Base-by-base conservation (phyloP, 768 basidiomycete species). In the Infundibulicybe gibba region DNA sequence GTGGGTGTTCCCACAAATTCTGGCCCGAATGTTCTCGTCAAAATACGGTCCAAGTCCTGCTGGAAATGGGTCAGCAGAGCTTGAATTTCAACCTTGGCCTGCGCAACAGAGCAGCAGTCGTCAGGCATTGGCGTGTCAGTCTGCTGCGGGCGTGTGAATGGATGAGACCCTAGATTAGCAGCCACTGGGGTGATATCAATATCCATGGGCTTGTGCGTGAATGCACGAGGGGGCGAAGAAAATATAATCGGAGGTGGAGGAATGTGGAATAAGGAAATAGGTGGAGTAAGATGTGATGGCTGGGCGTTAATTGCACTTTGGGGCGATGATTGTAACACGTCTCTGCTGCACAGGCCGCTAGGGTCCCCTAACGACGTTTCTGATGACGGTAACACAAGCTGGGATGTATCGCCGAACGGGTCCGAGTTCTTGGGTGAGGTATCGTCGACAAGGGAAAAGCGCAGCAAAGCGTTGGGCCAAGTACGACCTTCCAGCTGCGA, bases 361-460 rank as follows among this genome's bases (percentile, higher is more conserved):
- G 30, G 14, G 8, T 25, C 25, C 25, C 25, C 25, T 25, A 25
- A 25, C 25, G 25, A 25, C 25, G 8, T 3, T 25, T 25, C 25
- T 25, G 8, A 25, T 25, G 25, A 25, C 8, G 25, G 25, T 8
- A 25, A 25, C 3, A 25, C 25, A 25, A 8, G 25, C 25, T 25
- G 25, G 8, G 25, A 25, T 25, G 25, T 33, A 30, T 41, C 4
- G 32, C 38, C 32, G 25, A 44, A 34, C 30, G 40, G 45, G 32
- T 45, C 48, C 0, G 69, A 64, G 1, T 60, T 50, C 53, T 72
- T 70, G 63, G 69, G 67, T 6, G 67, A 62, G 9, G 63, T 68
- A 54, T 73, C 76, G 49, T 86, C 83, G 46, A 69, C 67, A 14
- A 90, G 70, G 15, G 73, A 68, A 64, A 90, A 85, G 58, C 77